Evolutionary conservation across 495 filamentous ascomycete species (phyloP), one percentile per base, ranked within the genome.

Genomic region (Neurospora africana): DNA sequence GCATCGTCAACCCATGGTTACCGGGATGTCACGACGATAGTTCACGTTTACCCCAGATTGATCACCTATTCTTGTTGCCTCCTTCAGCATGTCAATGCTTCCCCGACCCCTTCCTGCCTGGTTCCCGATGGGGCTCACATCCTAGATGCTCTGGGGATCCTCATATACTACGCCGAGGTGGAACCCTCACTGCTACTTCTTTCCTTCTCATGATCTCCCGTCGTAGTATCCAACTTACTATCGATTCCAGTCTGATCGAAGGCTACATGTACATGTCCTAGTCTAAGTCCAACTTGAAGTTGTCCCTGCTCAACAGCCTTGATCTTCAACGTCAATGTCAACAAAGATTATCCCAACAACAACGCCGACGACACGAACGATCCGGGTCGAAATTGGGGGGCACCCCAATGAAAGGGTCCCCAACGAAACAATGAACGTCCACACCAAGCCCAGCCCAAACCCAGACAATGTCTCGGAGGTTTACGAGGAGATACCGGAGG

Each of bases 401-500:
- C 27, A 61, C 53, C 53, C 68, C n/a, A 23, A 69, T 0, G 11
- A 69, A 39, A n/a, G 37, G 37, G 37, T 9, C 7, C 37, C 37
- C n/a, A 15, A 69, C 15, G 11, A 69, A 39, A 11, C 21, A 71
- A 58, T 43, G 69, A 43, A n/a, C 6, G 53, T 61, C 27, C 27
- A 33, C 23, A 61, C 27, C 6, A 61, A 61, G 27, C 69, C 72
- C 8, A 74, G 68, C 15, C 36, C 70, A 27, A 69, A 68, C 19
- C 21, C 71, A 7, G 75, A 75, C 70, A 73, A 68, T 17, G 73
- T 58, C 37, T 74, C 74, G 68, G 74, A 76, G 9, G 74, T 78
- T 47, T 78, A 80, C 58, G 81, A 85, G 70, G 76, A 84, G 9
- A 84, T 84, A 30, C 82, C 83, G 19, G 75, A 76, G 36, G 82